Conservation (phyloP, 176 grass and related monocot species). For the Metroxylon sagu region DNA sequence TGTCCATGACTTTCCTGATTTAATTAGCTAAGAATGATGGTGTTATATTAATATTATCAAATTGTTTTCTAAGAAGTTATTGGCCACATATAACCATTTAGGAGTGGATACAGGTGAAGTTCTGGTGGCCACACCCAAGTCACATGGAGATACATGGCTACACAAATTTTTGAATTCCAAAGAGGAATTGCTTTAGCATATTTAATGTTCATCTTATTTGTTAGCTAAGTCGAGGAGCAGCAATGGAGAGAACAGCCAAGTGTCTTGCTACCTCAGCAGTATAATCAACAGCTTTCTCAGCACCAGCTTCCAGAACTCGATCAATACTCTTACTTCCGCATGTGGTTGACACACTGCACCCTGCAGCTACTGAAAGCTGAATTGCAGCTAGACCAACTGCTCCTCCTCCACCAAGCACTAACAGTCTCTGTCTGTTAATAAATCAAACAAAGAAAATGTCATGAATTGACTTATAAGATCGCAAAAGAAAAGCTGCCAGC, state of each 20-base stretch:
- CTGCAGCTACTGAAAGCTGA: slow-evolving; percentile 68
- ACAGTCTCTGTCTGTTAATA: slow-evolving; percentile 54
- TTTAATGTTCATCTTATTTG: slow-evolving; percentile 3
- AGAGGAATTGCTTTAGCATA: background rate
- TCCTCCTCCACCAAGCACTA: slow-evolving; percentile 94
- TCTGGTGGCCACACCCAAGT: too few species aligned
- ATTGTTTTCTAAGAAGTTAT: too few species aligned
- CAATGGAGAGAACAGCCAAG: background rate
- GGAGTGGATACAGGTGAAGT: too few species aligned
- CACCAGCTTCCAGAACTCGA: slow-evolving; percentile 54
- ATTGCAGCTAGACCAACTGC: slow-evolving; percentile 78
- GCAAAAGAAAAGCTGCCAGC: too few species aligned
- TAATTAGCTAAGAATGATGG: too few species aligned
- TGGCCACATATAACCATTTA: too few species aligned
- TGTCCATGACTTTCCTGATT: too few species aligned
- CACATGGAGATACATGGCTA: too few species aligned
- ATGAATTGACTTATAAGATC: too few species aligned
- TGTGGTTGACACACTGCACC: slow-evolving; percentile 65
- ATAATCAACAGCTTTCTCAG: slow-evolving; percentile 93
- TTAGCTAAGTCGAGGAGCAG: background rate
- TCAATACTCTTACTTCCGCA: slow-evolving; percentile 80
- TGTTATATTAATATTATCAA: too few species aligned
- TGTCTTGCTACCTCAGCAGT: slow-evolving; percentile 47
- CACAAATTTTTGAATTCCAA: too few species aligned
- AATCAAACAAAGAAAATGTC: background rate